phyloP scores from a whole-genome alignment of 192 early-diverging fungal genomes.

The Backusella parvicylindrica region DNA sequence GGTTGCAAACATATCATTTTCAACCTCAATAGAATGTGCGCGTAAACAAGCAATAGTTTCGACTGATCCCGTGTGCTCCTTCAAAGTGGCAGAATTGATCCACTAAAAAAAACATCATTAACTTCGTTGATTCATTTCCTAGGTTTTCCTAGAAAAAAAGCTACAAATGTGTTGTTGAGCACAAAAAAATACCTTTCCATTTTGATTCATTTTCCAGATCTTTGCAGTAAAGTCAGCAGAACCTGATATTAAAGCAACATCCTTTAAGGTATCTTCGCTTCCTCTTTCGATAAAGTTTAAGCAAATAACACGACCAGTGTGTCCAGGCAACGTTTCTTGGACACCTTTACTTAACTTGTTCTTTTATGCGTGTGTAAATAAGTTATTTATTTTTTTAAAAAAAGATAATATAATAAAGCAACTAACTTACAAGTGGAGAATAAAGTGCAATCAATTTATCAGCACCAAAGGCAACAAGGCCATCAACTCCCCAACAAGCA shows the following conservation, averaged over 20 bases:
- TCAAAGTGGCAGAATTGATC: slow-evolving; percentile 63
- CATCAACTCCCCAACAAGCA: slow-evolving; percentile 55
- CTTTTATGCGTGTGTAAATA: slow-evolving; percentile 19
- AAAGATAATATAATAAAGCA: not conserved
- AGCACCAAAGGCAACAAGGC: slow-evolving; percentile 72
- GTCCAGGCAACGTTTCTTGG: slow-evolving; percentile 64
- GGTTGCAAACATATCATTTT: slow-evolving; percentile 57
- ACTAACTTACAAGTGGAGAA: slow-evolving; percentile 59
- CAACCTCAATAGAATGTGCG: slow-evolving; percentile 37
- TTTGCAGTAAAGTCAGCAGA: slow-evolving; percentile 76
- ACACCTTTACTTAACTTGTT: slow-evolving; percentile 48
- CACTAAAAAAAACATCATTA: slow-evolving; percentile 40
- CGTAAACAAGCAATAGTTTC: slow-evolving; percentile 60
- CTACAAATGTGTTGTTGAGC: too few relatives aligned
- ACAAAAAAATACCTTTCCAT: slow-evolving; percentile 12
- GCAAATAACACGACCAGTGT: slow-evolving; percentile 73
- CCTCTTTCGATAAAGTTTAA: slow-evolving; percentile 65
- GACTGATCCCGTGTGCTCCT: slow-evolving; percentile 63
- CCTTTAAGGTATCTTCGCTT: slow-evolving; percentile 40
- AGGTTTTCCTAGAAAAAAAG: too few relatives aligned
- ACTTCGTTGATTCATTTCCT: not conserved
- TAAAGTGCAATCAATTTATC: slow-evolving; percentile 68
- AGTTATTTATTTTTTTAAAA: not conserved
- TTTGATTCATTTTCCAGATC: slow-evolving; percentile 57
- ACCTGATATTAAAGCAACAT: slow-evolving; percentile 70